Evolutionary conservation across 2,329 filamentous ascomycete genomes (phyloP).

Genomic region (Chaetoscypha palmicola): DNA sequence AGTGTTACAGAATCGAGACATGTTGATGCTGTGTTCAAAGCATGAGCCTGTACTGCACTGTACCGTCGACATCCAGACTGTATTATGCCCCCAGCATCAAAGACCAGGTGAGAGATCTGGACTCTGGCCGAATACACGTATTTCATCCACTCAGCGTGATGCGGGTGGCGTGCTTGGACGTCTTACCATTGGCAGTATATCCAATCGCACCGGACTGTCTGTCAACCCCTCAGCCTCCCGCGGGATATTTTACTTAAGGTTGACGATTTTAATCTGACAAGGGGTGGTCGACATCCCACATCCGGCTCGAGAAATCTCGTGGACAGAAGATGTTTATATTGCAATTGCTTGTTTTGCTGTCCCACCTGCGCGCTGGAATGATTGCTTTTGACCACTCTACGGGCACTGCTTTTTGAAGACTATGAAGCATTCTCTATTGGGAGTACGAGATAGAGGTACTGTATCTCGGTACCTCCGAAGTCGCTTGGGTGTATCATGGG

Average conservation of each 20-base stretch:
- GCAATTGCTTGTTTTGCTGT: background rate
- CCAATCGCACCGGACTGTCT: background rate
- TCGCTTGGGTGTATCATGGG: background rate
- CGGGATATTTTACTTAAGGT: background rate
- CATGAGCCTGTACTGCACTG: no score
- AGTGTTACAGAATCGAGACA: background rate
- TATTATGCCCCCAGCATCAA: background rate
- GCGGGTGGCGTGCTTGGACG: background rate
- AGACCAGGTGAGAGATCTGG: background rate
- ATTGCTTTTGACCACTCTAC: background rate
- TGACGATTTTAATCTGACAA: background rate
- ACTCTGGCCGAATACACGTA: background rate
- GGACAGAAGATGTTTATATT: background rate
- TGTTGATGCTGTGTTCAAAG: no score
- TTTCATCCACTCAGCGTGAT: background rate
- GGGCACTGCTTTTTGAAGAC: background rate
- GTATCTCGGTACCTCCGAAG: background rate
- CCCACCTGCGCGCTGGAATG: no score
- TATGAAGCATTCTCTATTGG: background rate
- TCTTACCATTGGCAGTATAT: background rate
- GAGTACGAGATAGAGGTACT: background rate
- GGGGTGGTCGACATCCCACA: no score
- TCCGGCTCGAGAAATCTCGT: no score
- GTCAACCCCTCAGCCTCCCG: background rate
- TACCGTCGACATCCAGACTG: no score